Conservation (phyloP, 768 basidiomycete genomes). For the Suillus clintonianus region DNA sequence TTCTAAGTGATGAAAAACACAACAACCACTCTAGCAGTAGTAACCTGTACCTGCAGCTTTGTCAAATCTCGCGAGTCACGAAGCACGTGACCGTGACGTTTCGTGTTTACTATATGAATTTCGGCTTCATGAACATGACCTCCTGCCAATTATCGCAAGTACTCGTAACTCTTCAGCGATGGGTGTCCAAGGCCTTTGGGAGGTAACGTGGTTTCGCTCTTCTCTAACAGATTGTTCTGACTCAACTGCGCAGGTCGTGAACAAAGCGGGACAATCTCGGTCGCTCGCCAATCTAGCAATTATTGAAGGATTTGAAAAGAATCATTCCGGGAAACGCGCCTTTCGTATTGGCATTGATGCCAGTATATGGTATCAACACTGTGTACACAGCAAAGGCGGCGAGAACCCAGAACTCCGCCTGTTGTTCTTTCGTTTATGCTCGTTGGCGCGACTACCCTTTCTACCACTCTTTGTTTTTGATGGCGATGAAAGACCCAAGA, state of each 20-base stretch:
- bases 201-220: conserved; percentile 10
- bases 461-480: conserved; percentile 50
- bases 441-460: conserved; percentile 39
- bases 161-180: conserved; percentile 13
- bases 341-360: conserved; percentile 47
- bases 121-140: background rate
- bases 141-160: background rate
- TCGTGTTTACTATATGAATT: background rate
- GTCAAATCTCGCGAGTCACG: too few relatives aligned
- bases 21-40: too few relatives aligned
- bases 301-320: conserved; percentile 40
- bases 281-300: conserved; percentile 40
- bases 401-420: conserved; percentile 45
- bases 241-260: conserved; percentile 32
- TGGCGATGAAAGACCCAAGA: conserved; percentile 40
- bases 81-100: background rate
- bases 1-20: too few relatives aligned
- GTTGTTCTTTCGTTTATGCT: conserved; percentile 44
- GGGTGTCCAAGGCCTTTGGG: conserved; percentile 28
- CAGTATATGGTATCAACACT: conserved; percentile 35
- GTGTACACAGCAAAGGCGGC: conserved; percentile 25
- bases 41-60: too few relatives aligned
- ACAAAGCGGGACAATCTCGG: conserved; percentile 37
- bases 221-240: background rate
- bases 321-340: conserved; percentile 36